Conservation (phyloP, 139 green algal genomes). For the Astrephomene gubernaculifera region DNA sequence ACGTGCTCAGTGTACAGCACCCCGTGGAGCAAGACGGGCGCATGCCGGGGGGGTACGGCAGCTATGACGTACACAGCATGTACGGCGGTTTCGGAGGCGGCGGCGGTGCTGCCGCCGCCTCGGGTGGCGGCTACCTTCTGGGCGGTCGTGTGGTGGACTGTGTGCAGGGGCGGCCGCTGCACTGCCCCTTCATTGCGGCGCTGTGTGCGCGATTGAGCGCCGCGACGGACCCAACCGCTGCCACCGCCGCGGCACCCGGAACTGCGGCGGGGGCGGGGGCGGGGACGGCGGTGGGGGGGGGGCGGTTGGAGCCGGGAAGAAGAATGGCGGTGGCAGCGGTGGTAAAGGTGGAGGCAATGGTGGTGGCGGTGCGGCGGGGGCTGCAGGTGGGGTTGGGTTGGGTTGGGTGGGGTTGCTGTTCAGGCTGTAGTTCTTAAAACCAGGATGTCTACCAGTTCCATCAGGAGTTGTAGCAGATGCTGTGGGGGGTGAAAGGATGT, state of each 20-base stretch:
- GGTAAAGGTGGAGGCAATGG: not conserved
- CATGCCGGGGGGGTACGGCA: slow-evolving; percentile 18
- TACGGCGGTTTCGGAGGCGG: not conserved
- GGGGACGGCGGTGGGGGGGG: not conserved
- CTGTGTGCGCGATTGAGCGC: slow-evolving; percentile 53
- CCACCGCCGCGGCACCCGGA: not conserved
- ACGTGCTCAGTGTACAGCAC: slow-evolving; percentile 57
- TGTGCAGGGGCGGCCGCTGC: not conserved
- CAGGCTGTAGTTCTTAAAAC: not conserved
- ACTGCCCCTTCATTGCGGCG: slow-evolving; percentile 34
- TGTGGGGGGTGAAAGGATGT: too few species aligned
- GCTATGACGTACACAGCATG: not conserved
- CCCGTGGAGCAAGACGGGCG: slow-evolving; percentile 8
- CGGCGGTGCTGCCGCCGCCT: not conserved
- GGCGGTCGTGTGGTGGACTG: slow-evolving; percentile 11
- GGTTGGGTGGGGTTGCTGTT: too few species aligned
- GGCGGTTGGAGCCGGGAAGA: not conserved
- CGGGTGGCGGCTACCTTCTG: too few species aligned
- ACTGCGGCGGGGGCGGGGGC: not conserved
- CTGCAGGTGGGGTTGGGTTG: not conserved
- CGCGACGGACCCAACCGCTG: not conserved
- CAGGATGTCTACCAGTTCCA: too few species aligned
- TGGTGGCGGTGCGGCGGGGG: not conserved
- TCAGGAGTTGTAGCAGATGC: not conserved
- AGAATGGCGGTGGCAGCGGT: not conserved